Conservation (phyloP, 352 stramenopile species). For the Globisporangium viniferum region DNA sequence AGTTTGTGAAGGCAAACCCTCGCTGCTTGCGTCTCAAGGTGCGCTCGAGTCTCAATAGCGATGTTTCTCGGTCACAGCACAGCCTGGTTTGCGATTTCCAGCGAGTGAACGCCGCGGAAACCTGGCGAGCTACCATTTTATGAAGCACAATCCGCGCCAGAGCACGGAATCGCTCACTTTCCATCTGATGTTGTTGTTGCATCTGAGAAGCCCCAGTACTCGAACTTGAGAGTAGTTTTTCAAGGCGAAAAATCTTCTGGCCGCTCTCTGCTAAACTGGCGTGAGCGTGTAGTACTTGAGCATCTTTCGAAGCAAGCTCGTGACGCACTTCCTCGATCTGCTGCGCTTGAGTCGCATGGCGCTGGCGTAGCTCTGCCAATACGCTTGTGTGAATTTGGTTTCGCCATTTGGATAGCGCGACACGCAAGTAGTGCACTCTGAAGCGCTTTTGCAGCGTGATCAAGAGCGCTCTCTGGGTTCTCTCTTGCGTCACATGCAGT, state of each 20-base stretch:
- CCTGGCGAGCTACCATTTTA: neutral
- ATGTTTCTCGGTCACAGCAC: constrained; percentile 6
- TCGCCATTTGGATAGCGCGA: constrained; percentile 25
- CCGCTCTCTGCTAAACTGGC: neutral
- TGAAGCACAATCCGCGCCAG: neutral
- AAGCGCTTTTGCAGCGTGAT: neutral
- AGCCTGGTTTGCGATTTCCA: constrained; percentile 22
- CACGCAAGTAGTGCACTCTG: constrained; percentile 17
- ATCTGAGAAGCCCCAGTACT: neutral
- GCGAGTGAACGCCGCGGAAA: constrained; percentile 16
- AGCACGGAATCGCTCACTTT: neutral
- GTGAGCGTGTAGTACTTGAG: constrained; percentile 7
- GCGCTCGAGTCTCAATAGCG: constrained; percentile 16
- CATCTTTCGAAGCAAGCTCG: neutral
- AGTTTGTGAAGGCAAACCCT: constrained; percentile 22
- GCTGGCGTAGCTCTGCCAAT: neutral
- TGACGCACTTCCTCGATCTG: neutral
- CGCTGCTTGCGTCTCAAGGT: constrained; percentile 19
- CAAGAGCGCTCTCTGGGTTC: neutral
- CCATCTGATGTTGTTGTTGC: neutral
- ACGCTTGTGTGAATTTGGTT: neutral
- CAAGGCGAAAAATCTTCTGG: neutral
- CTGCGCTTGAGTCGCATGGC: neutral
- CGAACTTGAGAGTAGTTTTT: neutral
- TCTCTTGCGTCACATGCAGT: neutral